Conservation (phyloP, 495 filamentous ascomycete species). For the Penicilliopsis zonata region DNA sequence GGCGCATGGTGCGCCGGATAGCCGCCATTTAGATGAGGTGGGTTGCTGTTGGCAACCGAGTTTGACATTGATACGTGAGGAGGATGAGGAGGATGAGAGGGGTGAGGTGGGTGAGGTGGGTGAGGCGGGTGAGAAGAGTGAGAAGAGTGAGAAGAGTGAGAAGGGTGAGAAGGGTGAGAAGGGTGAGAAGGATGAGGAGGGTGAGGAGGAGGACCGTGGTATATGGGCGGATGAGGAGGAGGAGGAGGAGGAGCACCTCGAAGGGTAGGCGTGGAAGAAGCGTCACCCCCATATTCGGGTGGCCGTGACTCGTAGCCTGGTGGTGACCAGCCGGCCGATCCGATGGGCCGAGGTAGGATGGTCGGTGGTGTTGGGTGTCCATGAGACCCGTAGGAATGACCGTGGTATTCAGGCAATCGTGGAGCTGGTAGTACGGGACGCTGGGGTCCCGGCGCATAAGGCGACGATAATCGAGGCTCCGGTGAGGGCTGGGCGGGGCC, state of each 20-base stretch:
- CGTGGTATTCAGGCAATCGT: constrained; percentile 17
- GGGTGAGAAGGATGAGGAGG: too few species aligned
- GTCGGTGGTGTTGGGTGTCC: constrained; percentile 16
- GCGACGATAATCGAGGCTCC: constrained; percentile 25
- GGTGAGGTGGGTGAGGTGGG: too few species aligned
- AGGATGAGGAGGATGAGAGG: too few species aligned
- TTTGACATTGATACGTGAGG: too few species aligned
- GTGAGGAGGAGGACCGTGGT: too few species aligned
- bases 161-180: too few species aligned
- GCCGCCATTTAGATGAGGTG: constrained; percentile 20
- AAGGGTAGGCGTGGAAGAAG: too few species aligned
- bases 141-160: too few species aligned
- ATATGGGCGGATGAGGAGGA: too few species aligned
- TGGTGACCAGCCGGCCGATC: constrained; percentile 15
- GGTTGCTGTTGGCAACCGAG: constrained; percentile 16
- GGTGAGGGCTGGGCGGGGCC: constrained; percentile 19
- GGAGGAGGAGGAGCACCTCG: too few species aligned
- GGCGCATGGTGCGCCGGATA: constrained; percentile 18
- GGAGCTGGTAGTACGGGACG: constrained; percentile 23
- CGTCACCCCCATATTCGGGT: constrained; percentile 12
- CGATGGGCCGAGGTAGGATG: constrained; percentile 21
- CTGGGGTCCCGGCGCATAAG: constrained; percentile 20
- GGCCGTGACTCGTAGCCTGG: constrained; percentile 26
- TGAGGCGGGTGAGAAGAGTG: too few species aligned
- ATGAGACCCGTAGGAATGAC: constrained; percentile 20